Evolutionary conservation across 768 basidiomycete genomes (phyloP), one percentile per base, ranked within the genome.

Genomic region (Gautieria morchelliformis): DNA sequence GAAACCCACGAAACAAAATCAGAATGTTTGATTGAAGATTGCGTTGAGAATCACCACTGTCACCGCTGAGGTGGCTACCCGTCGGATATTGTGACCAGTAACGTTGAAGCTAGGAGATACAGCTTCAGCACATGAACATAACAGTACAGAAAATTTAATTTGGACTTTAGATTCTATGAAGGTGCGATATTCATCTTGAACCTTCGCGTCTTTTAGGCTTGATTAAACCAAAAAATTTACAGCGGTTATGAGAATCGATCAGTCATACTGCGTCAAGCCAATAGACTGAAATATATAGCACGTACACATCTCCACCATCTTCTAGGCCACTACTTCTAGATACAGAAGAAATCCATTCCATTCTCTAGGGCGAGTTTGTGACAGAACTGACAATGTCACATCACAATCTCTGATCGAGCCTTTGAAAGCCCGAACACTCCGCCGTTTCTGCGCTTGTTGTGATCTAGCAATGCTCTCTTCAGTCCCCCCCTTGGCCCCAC

Each of bases 301-400:
- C 87, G 77, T 69, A 90, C 88, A 78, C 76, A 70, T 89, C 84
- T 40, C 88, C 87, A 59, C 81, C 85, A 62, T 79, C 82, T 62
- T 84, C 84, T 24, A 89, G 66, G 10, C 88, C 87, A 61, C 87
- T 84, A 63, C 85, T 87, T 41, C 88, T 76, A 65, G 87, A 89
- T 48, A 89, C 79, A 1, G 85, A 86, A 1, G 87, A 77, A 49
- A 89, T 78, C 51, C 78, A 70, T 58, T 85, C 80, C 82, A 88
- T 83, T 33, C 5, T 10, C 17, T 3, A 20, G 19, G 41, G 7
- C 5, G 11, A 35, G 35, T 14, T 9, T 37, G 35, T 37, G 35
- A 37, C 35, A 14, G 35, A 10, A 37, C 35, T 27, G 27, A 27
- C 27, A 27, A 27, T 27, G 35, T 37, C 35, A 14, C 10, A 37